Base-by-base conservation (phyloP, 768 basidiomycete species). In the Amylocystis lapponica region DNA sequence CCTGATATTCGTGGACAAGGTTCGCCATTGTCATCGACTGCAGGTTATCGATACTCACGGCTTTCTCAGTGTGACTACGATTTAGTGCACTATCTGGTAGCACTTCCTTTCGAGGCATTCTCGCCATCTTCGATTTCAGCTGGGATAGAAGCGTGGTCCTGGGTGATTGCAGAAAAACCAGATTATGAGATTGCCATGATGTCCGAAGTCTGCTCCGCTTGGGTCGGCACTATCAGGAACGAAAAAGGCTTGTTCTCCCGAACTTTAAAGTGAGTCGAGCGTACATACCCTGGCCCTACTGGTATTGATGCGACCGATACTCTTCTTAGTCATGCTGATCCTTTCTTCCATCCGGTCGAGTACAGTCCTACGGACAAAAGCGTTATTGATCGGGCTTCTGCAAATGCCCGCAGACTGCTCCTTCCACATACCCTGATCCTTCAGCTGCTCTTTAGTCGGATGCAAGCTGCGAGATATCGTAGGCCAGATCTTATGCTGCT, bases 101-200 rank as follows among this genome's bases (percentile, higher is more conserved):
- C 75, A 26, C 63, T 98, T 14, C 96, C 96, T 0, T 88, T 98
- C 54, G 84, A 87, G 43, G 83, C 88, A 3, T 90, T 90, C 49
- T 93, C 87, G 1, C 90, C 93, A 1, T 69, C 87, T 4, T 81
- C 92, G 1, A 79, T 97, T 44, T 76, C 88, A 13, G 79, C 88
- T 2, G 94, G 90, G 0, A 83, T 93, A 32, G 93, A 98, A 57
- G 84, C 86, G 9, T 98, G 96, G 96, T 91, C 86, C 3, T 97
- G 94, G 94, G 75, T 96, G 0, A 85, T 96, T 40, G 80, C 87
- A 12, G 87, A 95, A 59, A 79, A 88, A 46, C 82, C 88, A 0
- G 75, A 76, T 36, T 69, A 86, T 10, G 94, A 97, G 62, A 78
- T 93, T 36, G 79, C 82, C 2, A 63, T 97, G 16, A 85, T 97